Evolutionary conservation across 2,329 filamentous ascomycete species (phyloP), one percentile per base, ranked within the genome.

Genomic region (Nemania serpens): DNA sequence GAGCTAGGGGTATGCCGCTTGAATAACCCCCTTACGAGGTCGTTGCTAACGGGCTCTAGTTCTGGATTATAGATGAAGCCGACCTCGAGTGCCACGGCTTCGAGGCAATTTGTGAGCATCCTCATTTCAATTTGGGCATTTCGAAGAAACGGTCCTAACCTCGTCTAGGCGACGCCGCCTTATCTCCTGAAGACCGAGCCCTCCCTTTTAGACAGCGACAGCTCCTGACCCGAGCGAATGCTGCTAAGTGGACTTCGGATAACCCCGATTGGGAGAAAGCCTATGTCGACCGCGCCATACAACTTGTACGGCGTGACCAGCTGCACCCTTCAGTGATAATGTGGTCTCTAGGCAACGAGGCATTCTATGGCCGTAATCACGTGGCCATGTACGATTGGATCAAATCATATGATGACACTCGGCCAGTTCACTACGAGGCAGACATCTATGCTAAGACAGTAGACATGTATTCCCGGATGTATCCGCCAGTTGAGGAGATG

Each of bases 291-390:
- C 83, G 88, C 2, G 85, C 84, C n/a, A 74, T 78, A 34, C 85
- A 88, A 64, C 75, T 90, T 55, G 82, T 90, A 1, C 79, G 82
- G 63, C 80, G 88, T 47, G 86, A 89, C 70, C 87, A 88, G 71
- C 84, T 88, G 54, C 84, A 88, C 61, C 77, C 87, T 1, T 85
- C 81, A n/a, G 78, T 90, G 13, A 82, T 89, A 39, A 81, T 89
- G 46, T 90, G 88, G 88, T 87, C 84, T 41, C 74, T 90, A 0
- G 88, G 88, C 0, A 90, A 90, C 62, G 87, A 90, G 69, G 82
- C 86, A 0, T 89, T 88, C 73, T 89, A 87, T 61, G 88, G 88
- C 0, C 75, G 78, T 6, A 90, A 90, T 64, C 84, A 87, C 63
- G 77, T 77, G 39, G 82, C 83, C 11, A 90, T 90, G 87, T 86